A percentile compares a stretch with the other conserved stretches of the same genome.
phyloP scores from a whole-genome alignment of 108 stramenopile species.

The Cylindrotheca closterium region DNA sequence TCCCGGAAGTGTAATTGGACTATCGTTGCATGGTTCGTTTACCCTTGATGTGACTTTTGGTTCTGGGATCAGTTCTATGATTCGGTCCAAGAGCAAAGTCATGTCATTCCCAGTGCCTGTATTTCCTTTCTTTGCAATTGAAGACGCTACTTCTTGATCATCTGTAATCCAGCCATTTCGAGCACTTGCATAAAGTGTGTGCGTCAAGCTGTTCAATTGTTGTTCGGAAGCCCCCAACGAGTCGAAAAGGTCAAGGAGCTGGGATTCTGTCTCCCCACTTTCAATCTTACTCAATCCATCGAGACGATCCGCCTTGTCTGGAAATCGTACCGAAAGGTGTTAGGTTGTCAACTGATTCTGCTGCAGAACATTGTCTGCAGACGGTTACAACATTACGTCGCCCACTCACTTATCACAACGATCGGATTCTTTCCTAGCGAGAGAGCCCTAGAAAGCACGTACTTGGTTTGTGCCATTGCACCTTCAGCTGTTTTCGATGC shows the following conservation, averaged over 20 bases:
- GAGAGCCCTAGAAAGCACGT: slow-evolving; percentile 92
- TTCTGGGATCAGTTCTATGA: slow-evolving; percentile 75
- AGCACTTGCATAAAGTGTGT: slow-evolving; percentile 91
- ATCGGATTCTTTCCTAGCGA: slow-evolving; percentile 78
- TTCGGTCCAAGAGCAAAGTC: slow-evolving; percentile 80
- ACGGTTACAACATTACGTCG: neutral
- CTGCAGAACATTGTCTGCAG: too few species aligned
- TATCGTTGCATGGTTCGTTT: slow-evolving; percentile 6
- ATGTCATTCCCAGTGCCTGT: slow-evolving; percentile 45
- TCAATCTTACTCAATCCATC: slow-evolving; percentile 78
- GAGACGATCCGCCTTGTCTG: slow-evolving; percentile 91
- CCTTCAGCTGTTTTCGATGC: too few species aligned
- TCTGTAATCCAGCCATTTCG: slow-evolving; percentile 89
- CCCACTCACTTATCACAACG: slow-evolving; percentile 77
- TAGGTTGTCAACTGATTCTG: neutral
- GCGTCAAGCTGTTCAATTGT: slow-evolving; percentile 94
- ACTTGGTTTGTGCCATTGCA: slow-evolving; percentile 96
- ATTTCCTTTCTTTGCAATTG: slow-evolving; percentile 11
- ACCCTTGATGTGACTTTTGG: slow-evolving; percentile 58
- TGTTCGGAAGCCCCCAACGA: slow-evolving; percentile 76
- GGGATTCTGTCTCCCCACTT: slow-evolving; percentile 84
- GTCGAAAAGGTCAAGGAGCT: slow-evolving; percentile 87
- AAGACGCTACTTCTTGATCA: slow-evolving; percentile 47
- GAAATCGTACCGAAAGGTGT: neutral
- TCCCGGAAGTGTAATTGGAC: slow-evolving; percentile 8